Percentiles rank a stretch among this genome's conserved stretches.
Conservation (phyloP, 192 early-diverging fungal species). For the Backusella morwellensis region DNA sequence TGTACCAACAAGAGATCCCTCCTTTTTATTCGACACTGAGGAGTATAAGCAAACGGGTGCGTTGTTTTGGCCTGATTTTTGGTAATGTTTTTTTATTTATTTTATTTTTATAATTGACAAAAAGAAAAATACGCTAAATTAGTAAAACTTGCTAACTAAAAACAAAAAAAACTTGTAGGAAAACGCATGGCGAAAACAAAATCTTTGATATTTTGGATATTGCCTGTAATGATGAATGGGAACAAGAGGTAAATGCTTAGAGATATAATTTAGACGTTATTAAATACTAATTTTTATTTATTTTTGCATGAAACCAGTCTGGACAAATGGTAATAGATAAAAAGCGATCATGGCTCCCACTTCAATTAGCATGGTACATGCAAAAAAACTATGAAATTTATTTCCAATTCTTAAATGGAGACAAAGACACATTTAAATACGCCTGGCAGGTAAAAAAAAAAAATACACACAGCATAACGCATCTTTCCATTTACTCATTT, state of each 20-base stretch:
- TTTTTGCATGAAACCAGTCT: constrained; percentile 10
- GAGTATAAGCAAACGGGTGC: constrained; percentile 39
- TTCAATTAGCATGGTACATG: constrained; percentile 33
- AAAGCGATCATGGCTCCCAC: constrained; percentile 21
- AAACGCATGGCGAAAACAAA: constrained; percentile 36
- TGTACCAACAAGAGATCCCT: constrained; percentile 36
- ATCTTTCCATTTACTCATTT: neutral
- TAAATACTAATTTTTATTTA: neutral
- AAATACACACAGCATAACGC: neutral
- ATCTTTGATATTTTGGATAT: constrained; percentile 32
- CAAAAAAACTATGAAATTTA: constrained; percentile 30
- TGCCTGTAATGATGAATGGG: constrained; percentile 36
- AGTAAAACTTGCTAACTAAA: neutral
- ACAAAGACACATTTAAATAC: constrained; percentile 37
- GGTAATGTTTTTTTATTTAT: constrained; percentile 11
- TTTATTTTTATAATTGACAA: neutral
- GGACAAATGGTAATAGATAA: constrained; percentile 35
- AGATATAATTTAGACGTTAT: neutral
- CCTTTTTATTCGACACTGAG: constrained; percentile 37
- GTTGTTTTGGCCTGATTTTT: constrained; percentile 51
- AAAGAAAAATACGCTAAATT: neutral
- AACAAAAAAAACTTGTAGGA: constrained; percentile 3
- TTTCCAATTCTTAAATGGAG: constrained; percentile 34
- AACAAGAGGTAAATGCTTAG: constrained; percentile 28
- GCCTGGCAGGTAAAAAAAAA: constrained; percentile 26